Percentiles rank a stretch among this genome's conserved stretches.
Conservation (phyloP, 768 basidiomycete genomes). For the Boletellus emodensis region DNA sequence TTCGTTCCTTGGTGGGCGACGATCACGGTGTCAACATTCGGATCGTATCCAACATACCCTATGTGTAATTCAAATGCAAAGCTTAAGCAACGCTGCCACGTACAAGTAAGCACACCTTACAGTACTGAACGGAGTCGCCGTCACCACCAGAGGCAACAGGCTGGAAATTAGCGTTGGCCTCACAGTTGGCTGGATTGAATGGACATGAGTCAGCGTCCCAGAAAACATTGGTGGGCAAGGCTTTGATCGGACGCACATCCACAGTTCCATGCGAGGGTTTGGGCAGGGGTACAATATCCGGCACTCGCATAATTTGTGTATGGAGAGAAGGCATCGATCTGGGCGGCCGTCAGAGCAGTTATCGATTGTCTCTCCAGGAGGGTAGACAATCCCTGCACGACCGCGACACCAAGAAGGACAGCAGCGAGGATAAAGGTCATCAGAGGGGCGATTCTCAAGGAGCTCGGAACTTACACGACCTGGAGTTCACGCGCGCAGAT, state of each 20-base stretch:
- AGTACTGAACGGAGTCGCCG: constrained; percentile 40
- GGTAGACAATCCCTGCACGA: constrained; percentile 19
- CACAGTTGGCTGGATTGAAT: constrained; percentile 38
- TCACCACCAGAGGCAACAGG: constrained; percentile 49
- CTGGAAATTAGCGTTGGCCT: constrained; percentile 44
- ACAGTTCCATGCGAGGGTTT: constrained; percentile 49
- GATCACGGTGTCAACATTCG: constrained; percentile 33
- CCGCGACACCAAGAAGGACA: constrained; percentile 11
- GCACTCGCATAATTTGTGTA: constrained; percentile 51
- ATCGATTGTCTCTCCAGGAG: constrained; percentile 37
- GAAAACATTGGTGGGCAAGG: neutral
- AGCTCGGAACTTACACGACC: neutral
- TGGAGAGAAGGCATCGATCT: constrained; percentile 43
- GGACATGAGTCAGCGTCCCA: neutral
- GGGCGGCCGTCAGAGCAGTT: constrained; percentile 35
- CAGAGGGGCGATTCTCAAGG: neutral
- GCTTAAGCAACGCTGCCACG: neutral
- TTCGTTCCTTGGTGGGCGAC: constrained; percentile 38
- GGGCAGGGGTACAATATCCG: constrained; percentile 44
- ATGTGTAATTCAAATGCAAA: neutral
- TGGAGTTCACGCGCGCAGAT: neutral
- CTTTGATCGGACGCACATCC: constrained; percentile 39
- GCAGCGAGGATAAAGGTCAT: constrained; percentile 20
- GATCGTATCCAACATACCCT: constrained; percentile 57
- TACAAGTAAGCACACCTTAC: constrained; percentile 23